Evolutionary conservation across 1,284 basidiomycete species (phyloP), one percentile per base, ranked within the genome.

Genomic region (Amylostereum chailletii): DNA sequence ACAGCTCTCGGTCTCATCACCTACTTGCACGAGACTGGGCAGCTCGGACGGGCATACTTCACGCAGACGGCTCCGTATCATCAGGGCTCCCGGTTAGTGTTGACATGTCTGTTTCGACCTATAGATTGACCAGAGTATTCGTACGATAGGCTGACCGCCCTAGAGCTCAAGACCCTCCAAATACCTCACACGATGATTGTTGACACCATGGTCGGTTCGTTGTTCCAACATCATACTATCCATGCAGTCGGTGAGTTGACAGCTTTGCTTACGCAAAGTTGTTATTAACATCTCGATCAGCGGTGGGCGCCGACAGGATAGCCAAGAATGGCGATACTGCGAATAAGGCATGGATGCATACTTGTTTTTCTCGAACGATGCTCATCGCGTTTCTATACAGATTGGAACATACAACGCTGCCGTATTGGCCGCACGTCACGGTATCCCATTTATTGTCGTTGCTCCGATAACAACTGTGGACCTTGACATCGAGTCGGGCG

Each of bases 61-160:
- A 94, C 92, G 6, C 93, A 95, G 66, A 93, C 90, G 1, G 83
- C 92, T 27, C 90, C 93, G 5, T 96, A 96, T 65, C 91, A 95
- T 63, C 93, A 96, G 67, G 91, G 88, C 32, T 89, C 84, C 40
- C 71, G 84, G 86, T 82, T 51, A 51, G 58, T 53, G 46, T 29
- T 26, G 5, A 27, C 34, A n/a, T 42, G 34, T 45, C 34, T 19
- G 5, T 19, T 50, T 27, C 39, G n/a, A 27, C 11, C 9, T 37
- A 4, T 27, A 46, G 34, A 38, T 33, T 4, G 46, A 40, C n/a
- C 39, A 46, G 33, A n/a, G 19, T 38, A 46, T 47, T 36, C 8
- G 52, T 34, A 26, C 41, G 7, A n/a, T 46, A 87, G 87, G 62
- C 73, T 96, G 42, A 96, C 93, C 4, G 86, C 91, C 5, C 71